Conservation (phyloP, 164 flowering plant genomes). For the Tinospora cordifolia region DNA sequence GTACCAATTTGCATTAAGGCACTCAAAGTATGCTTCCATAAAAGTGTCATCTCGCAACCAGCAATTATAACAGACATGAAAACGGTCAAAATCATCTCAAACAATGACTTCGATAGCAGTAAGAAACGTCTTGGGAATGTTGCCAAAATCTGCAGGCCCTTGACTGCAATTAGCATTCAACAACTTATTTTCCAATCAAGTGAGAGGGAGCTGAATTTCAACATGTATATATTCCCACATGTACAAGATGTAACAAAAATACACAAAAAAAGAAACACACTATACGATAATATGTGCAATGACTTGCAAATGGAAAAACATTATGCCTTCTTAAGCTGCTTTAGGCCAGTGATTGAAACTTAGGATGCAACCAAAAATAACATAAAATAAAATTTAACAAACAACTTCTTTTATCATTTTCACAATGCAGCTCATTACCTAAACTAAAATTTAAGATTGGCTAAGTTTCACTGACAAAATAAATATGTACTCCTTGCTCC, state of each 20-base stretch:
- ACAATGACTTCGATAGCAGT: conserved; percentile 33
- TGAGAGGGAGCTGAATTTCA: neutral
- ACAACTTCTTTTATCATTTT: too few species aligned
- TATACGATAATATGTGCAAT: neutral
- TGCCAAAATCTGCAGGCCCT: conserved; percentile 70
- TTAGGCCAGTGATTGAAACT: too few species aligned
- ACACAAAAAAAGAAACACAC: neutral
- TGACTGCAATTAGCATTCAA: conserved; percentile 38
- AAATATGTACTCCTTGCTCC: too few species aligned
- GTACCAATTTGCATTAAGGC: conserved; percentile 60
- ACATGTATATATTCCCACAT: neutral
- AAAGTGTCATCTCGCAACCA: conserved; percentile 24
- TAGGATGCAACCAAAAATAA: too few species aligned
- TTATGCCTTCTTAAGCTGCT: neutral
- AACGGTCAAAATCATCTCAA: conserved; percentile 46
- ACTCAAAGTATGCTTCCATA: conserved; percentile 58
- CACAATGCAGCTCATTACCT: too few species aligned
- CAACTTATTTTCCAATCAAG: neutral
- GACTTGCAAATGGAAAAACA: neutral
- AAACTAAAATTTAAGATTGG: too few species aligned
- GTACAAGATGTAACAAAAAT: neutral
- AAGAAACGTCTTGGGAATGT: conserved; percentile 49
- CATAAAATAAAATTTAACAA: too few species aligned
- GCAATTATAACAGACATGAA: conserved; percentile 36
- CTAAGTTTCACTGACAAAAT: too few species aligned